phyloP scores from a whole-genome alignment of 1,139 yeast genomes.

The Kodamaea ohmeri region DNA sequence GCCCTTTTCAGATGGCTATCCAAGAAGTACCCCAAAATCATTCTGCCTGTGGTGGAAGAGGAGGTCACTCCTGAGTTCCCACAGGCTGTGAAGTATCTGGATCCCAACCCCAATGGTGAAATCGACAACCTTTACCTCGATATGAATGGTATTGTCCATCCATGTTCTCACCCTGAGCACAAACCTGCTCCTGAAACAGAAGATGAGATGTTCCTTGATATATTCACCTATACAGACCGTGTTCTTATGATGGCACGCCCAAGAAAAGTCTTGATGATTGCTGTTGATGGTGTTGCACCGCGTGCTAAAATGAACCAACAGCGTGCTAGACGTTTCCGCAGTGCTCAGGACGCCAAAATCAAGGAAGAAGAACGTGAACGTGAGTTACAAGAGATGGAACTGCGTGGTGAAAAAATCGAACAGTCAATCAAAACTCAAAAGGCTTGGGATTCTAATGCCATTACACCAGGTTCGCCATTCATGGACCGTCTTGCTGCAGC shows the following conservation, averaged over 20 bases:
- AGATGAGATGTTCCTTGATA: slow-evolving; percentile 90
- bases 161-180: slow-evolving; percentile 95
- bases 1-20: slow-evolving; percentile 97
- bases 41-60: slow-evolving; percentile 85
- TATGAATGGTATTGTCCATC: slow-evolving; percentile 98
- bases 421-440: slow-evolving; percentile 57
- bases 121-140: slow-evolving; percentile 86
- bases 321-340: slow-evolving; percentile 88
- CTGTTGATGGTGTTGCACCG: slow-evolving; percentile 99
- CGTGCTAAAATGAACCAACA: slow-evolving; percentile 99
- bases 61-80: slow-evolving; percentile 44
- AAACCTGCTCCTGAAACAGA: slow-evolving; percentile 92
- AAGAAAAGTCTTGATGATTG: slow-evolving; percentile 84
- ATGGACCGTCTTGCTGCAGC: slow-evolving; percentile 88
- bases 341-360: slow-evolving; percentile 88
- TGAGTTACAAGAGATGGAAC: slow-evolving; percentile 49
- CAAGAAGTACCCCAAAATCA: slow-evolving; percentile 87
- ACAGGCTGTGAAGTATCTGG: slow-evolving; percentile 63
- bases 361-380: slow-evolving; percentile 61
- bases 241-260: slow-evolving; percentile 94
- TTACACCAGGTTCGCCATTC: slow-evolving; percentile 98
- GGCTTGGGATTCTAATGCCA: slow-evolving; percentile 91
- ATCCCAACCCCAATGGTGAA: slow-evolving; percentile 94
- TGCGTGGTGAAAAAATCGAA: slow-evolving; percentile 65
- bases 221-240: slow-evolving; percentile 84